phyloP scores from a whole-genome alignment of 148 eudicot genomes.

The Vaccinium darrowii region DNA sequence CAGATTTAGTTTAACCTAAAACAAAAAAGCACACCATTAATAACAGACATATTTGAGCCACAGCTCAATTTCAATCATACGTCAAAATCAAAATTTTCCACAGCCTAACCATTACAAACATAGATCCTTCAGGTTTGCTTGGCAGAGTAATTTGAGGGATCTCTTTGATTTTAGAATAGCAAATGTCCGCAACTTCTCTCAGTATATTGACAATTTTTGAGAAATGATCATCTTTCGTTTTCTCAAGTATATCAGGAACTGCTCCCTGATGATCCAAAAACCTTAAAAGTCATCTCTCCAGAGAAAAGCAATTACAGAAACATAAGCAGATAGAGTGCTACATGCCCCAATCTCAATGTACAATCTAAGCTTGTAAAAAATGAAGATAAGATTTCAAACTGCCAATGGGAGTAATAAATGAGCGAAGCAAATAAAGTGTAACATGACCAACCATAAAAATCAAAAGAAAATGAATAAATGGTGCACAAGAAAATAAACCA shows the following conservation, averaged over 20 bases:
- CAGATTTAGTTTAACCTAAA: constrained; percentile 58
- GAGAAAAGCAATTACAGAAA: neutral
- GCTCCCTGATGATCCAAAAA: constrained; percentile 43
- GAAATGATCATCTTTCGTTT: constrained; percentile 51
- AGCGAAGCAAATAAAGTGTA: neutral
- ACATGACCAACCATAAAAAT: neutral
- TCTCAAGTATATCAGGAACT: constrained; percentile 39
- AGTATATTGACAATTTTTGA: constrained; percentile 27
- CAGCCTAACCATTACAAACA: constrained; percentile 51
- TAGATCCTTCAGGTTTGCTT: constrained; percentile 59
- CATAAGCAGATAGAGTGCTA: neutral
- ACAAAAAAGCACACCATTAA: neutral
- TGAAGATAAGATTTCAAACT: neutral
- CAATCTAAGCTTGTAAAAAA: neutral
- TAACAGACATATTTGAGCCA: neutral
- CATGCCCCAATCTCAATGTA: neutral
- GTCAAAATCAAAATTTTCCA: neutral
- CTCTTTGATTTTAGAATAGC: constrained; percentile 41
- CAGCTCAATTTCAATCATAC: neutral
- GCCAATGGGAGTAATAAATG: neutral
- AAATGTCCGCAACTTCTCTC: constrained; percentile 39
- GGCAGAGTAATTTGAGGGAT: constrained; percentile 53
- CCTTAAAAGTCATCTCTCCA: neutral
- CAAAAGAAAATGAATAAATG: neutral
- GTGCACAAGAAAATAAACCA: neutral